Conservation (phyloP, 768 basidiomycete species). For the Lepiota venenata region DNA sequence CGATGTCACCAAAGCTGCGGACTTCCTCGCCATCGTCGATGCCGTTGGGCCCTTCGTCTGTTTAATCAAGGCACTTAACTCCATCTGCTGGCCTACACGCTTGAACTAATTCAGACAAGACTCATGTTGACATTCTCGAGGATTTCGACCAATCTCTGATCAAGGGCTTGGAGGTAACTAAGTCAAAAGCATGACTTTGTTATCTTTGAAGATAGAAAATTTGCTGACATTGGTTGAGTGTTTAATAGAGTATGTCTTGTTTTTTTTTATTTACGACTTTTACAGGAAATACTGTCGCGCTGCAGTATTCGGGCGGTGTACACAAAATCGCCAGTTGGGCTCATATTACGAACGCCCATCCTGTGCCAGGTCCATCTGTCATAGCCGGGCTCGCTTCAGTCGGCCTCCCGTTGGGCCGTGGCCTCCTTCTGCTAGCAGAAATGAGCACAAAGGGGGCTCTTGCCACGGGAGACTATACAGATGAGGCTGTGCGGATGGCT, state of each 20-base stretch:
- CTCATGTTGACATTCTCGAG: slow-evolving; percentile 93
- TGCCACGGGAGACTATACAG: slow-evolving; percentile 80
- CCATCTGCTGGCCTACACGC: slow-evolving; percentile 10
- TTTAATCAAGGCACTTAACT: slow-evolving; percentile 79
- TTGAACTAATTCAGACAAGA: slow-evolving; percentile 50
- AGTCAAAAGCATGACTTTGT: slow-evolving; percentile 85
- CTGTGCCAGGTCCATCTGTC: slow-evolving; percentile 93
- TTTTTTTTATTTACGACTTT: slow-evolving; percentile 9
- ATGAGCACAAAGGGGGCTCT: slow-evolving; percentile 93
- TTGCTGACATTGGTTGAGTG: slow-evolving; percentile 90
- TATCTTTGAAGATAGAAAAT: slow-evolving; percentile 98
- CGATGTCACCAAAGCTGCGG: slow-evolving; percentile 78
- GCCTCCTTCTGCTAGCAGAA: slow-evolving; percentile 88
- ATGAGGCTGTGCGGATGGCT: slow-evolving; percentile 85
- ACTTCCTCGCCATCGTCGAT: slow-evolving; percentile 84
- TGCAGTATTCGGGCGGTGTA: slow-evolving; percentile 92
- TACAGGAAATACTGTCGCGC: slow-evolving; percentile 90
- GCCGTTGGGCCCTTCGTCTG: slow-evolving; percentile 87
- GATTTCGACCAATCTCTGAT: slow-evolving; percentile 81
- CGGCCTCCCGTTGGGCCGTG: slow-evolving; percentile 81
- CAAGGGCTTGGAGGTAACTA: slow-evolving; percentile 61
- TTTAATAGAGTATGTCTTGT: neutral
- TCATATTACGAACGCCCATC: slow-evolving; percentile 96
- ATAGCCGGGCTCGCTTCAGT: slow-evolving; percentile 86
- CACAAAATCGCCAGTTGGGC: slow-evolving; percentile 96